Percentiles rank a stretch among this genome's conserved stretches.
These are phyloP conservation scores for Allomyces macrogynus DNA, from an alignment of 192 early-diverging fungal genomes.

Conservation along the genomic window DNA sequence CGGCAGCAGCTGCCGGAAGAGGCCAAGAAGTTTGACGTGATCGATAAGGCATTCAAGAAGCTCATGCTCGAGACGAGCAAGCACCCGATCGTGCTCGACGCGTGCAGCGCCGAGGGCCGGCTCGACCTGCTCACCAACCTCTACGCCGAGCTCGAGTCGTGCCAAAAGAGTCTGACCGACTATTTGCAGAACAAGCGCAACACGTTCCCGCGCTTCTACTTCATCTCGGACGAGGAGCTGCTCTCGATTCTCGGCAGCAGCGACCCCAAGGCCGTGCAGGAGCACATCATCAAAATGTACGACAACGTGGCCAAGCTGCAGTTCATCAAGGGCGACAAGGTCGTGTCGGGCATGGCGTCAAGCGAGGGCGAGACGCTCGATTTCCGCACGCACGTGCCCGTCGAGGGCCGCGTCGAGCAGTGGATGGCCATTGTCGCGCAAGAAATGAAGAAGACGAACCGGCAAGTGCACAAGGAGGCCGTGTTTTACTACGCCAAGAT, in stretches of 20 bases:
- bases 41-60: constrained; percentile 89
- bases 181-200: constrained; percentile 93
- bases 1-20: constrained; percentile 90
- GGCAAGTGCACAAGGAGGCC: constrained; percentile 48
- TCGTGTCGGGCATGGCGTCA: constrained; percentile 68
- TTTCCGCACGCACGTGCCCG: constrained; percentile 54
- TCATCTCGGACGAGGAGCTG: constrained; percentile 99
- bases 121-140: constrained; percentile 88
- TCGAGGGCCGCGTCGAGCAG: constrained; percentile 84
- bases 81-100: constrained; percentile 88
- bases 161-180: constrained; percentile 96
- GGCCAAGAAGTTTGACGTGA: constrained; percentile 79
- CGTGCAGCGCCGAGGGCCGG: constrained; percentile 72
- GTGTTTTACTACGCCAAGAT: constrained; percentile 28
- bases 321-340: constrained; percentile 54
- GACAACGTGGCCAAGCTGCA: constrained; percentile 71
- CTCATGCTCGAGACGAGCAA: constrained; percentile 99
- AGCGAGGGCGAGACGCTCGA: constrained; percentile 77
- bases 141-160: constrained; percentile 72
- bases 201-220: constrained; percentile 98
- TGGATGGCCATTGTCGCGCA: constrained; percentile 86
- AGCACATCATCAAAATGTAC: constrained; percentile 99
- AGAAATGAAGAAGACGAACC: constrained; percentile 79
- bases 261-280: constrained; percentile 83
- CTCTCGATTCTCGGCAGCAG: constrained; percentile 98